These are phyloP conservation scores for Exophiala sp. DNA, from an alignment of 2,329 filamentous ascomycete genomes.

Conservation along the genomic window DNA sequence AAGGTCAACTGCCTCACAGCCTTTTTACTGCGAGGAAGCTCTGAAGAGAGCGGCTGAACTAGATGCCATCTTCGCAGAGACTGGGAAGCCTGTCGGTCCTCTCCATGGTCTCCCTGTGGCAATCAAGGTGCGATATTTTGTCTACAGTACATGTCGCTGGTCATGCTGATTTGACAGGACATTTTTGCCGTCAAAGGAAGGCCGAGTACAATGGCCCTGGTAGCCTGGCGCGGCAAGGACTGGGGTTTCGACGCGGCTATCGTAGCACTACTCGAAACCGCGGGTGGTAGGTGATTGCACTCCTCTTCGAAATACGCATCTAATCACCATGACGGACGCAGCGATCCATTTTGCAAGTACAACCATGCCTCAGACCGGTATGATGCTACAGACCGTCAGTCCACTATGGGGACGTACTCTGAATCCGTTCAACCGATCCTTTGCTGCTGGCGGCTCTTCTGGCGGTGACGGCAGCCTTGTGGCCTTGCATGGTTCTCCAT, in stretches of 20 bases:
- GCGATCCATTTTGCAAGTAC: constrained; percentile 32
- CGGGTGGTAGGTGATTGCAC: constrained; percentile 23
- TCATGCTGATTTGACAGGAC: constrained; percentile 31
- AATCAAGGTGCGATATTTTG: constrained; percentile 35
- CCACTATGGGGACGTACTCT: constrained; percentile 40
- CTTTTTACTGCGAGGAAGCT: constrained; percentile 47
- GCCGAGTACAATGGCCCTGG: background rate
- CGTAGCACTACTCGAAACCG: constrained; percentile 30
- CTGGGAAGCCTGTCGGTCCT: constrained; percentile 16
- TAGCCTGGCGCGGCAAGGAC: background rate
- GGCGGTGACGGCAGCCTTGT: constrained; percentile 54
- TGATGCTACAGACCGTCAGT: constrained; percentile 33
- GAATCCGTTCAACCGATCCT: constrained; percentile 49
- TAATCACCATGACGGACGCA: constrained; percentile 1
- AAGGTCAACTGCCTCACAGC: constrained; percentile 44
- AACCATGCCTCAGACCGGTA: constrained; percentile 31
- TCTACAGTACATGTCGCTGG: background rate
- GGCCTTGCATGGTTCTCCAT: constrained; percentile 44
- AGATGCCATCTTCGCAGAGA: constrained; percentile 37
- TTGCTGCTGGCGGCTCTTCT: constrained; percentile 51
- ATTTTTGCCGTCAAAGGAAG: constrained; percentile 28
- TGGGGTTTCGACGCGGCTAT: constrained; percentile 27
- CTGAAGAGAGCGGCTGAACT: constrained; percentile 43
- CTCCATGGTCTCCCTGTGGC: constrained; percentile 55
- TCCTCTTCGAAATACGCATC: background rate